Conservation (phyloP, 306 rosid species). For the Geum urbanum region DNA sequence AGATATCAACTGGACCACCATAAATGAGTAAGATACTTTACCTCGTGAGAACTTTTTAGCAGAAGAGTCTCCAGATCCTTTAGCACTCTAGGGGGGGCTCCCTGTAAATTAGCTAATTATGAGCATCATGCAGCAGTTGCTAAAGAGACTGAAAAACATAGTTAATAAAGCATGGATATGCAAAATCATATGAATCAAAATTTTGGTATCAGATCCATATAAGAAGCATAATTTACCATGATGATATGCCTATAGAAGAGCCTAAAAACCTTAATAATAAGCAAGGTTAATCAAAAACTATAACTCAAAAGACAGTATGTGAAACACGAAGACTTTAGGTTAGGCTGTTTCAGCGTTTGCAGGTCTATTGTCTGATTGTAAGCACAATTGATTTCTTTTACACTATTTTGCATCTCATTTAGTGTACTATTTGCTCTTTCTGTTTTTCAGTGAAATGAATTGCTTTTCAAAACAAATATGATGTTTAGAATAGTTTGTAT, state of each 20-base stretch:
- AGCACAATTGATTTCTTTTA: not conserved
- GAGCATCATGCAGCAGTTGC: conserved; percentile 21
- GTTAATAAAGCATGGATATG: not conserved
- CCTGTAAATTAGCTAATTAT: conserved; percentile 49
- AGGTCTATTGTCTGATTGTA: not conserved
- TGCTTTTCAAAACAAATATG: not conserved
- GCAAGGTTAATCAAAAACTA: not conserved
- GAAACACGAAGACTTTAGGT: not conserved
- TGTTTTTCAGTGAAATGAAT: not conserved
- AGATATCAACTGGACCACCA: conserved; percentile 4
- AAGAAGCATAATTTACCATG: conserved; percentile 1
- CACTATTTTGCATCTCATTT: not conserved
- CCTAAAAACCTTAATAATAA: not conserved
- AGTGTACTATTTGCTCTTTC: not conserved
- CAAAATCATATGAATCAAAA: not conserved
- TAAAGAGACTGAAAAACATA: not conserved
- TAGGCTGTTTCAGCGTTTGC: not conserved
- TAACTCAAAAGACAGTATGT: not conserved
- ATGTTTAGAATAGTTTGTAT: not conserved
- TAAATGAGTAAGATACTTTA: conserved; percentile 52
- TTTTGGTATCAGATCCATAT: not conserved
- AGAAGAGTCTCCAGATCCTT: conserved; percentile 76
- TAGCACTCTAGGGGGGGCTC: conserved; percentile 58
- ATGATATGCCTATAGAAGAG: not conserved
- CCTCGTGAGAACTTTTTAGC: conserved; percentile 69